phyloP scores from a whole-genome alignment of 2,329 filamentous ascomycete species.

The Penicillium sp. region DNA sequence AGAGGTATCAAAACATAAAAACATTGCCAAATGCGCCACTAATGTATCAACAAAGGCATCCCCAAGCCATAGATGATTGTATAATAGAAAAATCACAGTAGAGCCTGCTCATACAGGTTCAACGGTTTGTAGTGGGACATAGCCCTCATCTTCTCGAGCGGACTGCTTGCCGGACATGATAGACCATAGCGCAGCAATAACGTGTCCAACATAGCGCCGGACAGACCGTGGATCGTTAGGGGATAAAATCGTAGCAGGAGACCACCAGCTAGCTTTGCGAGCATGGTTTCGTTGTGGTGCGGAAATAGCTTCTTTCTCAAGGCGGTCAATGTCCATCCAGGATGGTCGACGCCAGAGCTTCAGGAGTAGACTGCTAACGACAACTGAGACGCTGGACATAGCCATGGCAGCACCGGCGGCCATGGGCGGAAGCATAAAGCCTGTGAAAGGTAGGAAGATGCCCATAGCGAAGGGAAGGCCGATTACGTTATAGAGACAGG shows the following conservation, averaged over 20 bases:
- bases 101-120: slow-evolving; percentile 28
- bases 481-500: slow-evolving; percentile 87
- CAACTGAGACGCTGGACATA: slow-evolving; percentile 83
- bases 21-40: neutral
- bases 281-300: slow-evolving; percentile 10
- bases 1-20: slow-evolving; percentile 19
- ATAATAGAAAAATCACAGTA: neutral
- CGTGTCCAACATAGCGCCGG: slow-evolving; percentile 19
- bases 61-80: slow-evolving; percentile 1
- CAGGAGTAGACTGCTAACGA: slow-evolving; percentile 76
- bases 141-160: slow-evolving; percentile 38
- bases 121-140: slow-evolving; percentile 48
- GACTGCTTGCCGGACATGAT: slow-evolving; percentile 27
- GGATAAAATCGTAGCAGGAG: slow-evolving; percentile 27
- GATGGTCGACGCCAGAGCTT: slow-evolving; percentile 81
- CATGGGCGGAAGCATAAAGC: slow-evolving; percentile 82
- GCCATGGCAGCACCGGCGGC: slow-evolving; percentile 95
- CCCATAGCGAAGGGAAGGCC: slow-evolving; percentile 97
- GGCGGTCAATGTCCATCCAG: slow-evolving; percentile 77
- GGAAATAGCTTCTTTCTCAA: slow-evolving; percentile 56
- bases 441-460: slow-evolving; percentile 84
- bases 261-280: slow-evolving; percentile 32
- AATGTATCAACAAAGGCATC: neutral
- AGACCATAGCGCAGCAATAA: slow-evolving; percentile 27
- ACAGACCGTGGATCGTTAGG: slow-evolving; percentile 15